phyloP scores from a whole-genome alignment of 2,329 filamentous ascomycete genomes.

The Madurella mycetomatis region DNA sequence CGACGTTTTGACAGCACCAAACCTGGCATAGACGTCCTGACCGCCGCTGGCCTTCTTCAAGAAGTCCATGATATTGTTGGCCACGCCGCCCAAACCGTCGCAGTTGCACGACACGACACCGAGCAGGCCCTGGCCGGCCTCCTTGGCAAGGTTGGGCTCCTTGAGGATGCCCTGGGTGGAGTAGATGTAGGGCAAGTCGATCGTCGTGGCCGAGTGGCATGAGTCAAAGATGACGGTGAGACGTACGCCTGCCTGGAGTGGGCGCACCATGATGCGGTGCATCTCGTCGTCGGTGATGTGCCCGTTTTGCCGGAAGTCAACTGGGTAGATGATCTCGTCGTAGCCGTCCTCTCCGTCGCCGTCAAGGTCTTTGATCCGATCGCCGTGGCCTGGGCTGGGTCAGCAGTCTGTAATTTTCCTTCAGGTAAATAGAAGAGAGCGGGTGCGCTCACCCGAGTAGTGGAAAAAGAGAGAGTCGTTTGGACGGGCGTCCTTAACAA shows the following conservation, averaged over 20 bases:
- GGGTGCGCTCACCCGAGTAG: slow-evolving; percentile 85
- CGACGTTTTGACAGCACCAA: slow-evolving; percentile 84
- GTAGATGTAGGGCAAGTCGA: slow-evolving; percentile 65
- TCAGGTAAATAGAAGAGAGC: slow-evolving; percentile 9
- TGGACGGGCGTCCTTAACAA: slow-evolving; percentile 86
- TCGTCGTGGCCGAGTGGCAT: slow-evolving; percentile 62
- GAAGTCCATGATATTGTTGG: slow-evolving; percentile 73
- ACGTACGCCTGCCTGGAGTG: slow-evolving; percentile 52
- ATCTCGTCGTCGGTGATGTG: slow-evolving; percentile 83
- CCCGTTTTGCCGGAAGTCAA: slow-evolving; percentile 73
- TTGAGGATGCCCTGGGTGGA: slow-evolving; percentile 65
- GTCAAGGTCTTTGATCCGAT: slow-evolving; percentile 74
- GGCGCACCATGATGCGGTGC: slow-evolving; percentile 66
- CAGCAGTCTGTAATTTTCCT: too few relatives aligned
- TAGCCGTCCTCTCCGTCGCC: slow-evolving; percentile 79
- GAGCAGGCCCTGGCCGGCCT: slow-evolving; percentile 61
- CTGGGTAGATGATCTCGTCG: slow-evolving; percentile 79
- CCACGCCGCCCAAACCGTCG: slow-evolving; percentile 79
- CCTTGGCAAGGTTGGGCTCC: slow-evolving; percentile 63
- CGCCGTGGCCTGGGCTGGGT: slow-evolving; percentile 60
- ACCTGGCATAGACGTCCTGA: slow-evolving; percentile 73
- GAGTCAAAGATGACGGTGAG: slow-evolving; percentile 62
- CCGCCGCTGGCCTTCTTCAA: slow-evolving; percentile 89
- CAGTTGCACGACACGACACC: slow-evolving; percentile 54
- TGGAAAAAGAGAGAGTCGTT: slow-evolving; percentile 98